Evolutionary conservation across 2,329 filamentous ascomycete genomes (phyloP).

Genomic region (Aureobasidium leucospermi): DNA sequence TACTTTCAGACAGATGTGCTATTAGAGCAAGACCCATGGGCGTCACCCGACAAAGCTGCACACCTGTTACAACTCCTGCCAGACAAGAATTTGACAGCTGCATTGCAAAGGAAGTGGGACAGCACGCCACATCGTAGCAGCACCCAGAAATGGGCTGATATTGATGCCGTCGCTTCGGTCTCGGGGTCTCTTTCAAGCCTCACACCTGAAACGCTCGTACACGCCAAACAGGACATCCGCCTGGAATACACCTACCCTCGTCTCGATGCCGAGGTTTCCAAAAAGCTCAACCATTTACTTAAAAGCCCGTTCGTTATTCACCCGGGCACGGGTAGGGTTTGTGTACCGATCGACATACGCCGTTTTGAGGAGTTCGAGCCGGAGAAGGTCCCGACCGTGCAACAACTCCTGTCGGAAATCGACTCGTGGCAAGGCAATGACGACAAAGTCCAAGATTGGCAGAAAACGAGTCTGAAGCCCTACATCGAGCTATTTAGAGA

Average conservation of each 20-base stretch:
- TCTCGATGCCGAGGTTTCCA: constrained; percentile 93
- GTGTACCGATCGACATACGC: constrained; percentile 81
- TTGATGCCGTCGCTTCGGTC: constrained; percentile 74
- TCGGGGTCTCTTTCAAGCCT: constrained; percentile 59
- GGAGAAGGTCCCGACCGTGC: constrained; percentile 79
- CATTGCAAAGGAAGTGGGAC: constrained; percentile 85
- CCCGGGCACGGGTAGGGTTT: constrained; percentile 86
- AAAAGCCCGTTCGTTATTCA: constrained; percentile 97
- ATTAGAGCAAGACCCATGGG: constrained; percentile 79
- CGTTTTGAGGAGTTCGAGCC: constrained; percentile 79
- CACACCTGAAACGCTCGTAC: constrained; percentile 55
- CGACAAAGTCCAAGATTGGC: constrained; percentile 64
- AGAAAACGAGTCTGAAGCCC: constrained; percentile 91
- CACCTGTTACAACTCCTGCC: constrained; percentile 79
- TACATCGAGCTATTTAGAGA: constrained; percentile 84
- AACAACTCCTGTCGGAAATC: constrained; percentile 73
- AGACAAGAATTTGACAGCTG: constrained; percentile 67
- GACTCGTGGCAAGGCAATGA: constrained; percentile 60
- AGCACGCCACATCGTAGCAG: constrained; percentile 71
- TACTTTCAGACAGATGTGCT: constrained; percentile 83
- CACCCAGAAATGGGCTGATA: constrained; percentile 84
- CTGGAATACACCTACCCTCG: constrained; percentile 97
- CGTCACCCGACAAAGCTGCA: constrained; percentile 59
- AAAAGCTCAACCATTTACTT: constrained; percentile 95
- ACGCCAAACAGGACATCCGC: constrained; percentile 92